Conservation (phyloP, 805 yeast species). For the Phaffomyces antillensis region DNA sequence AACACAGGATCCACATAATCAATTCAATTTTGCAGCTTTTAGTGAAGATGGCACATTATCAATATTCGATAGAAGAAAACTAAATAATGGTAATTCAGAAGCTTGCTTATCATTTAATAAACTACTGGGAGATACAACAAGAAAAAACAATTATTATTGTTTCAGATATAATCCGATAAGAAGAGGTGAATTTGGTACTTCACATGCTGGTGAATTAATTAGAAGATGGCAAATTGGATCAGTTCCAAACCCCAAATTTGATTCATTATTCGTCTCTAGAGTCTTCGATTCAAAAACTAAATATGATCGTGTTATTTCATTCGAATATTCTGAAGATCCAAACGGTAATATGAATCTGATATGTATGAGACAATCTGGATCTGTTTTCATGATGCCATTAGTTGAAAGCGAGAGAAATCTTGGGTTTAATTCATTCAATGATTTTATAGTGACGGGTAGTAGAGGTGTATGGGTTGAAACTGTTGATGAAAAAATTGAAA, state of each 20-base stretch:
- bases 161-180: slow-evolving; percentile 61
- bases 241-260: slow-evolving; percentile 40
- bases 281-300: slow-evolving; percentile 72
- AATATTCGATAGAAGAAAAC: slow-evolving; percentile 71
- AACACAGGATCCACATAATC: slow-evolving; percentile 60
- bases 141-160: slow-evolving; percentile 56
- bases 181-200: slow-evolving; percentile 68
- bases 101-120: slow-evolving; percentile 58
- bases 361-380: slow-evolving; percentile 89
- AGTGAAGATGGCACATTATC: slow-evolving; percentile 82
- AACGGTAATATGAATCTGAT: slow-evolving; percentile 55
- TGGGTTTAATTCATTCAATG: slow-evolving; percentile 63
- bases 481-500: slow-evolving; percentile 25
- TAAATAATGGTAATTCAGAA: slow-evolving; percentile 38
- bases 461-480: slow-evolving; percentile 38
- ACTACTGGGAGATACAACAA: slow-evolving; percentile 51
- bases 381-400: slow-evolving; percentile 73
- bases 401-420: slow-evolving; percentile 57
- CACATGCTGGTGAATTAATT: slow-evolving; percentile 70
- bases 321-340: slow-evolving; percentile 47
- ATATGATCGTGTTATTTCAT: slow-evolving; percentile 75
- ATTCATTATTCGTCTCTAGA: slow-evolving; percentile 63
- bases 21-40: slow-evolving; percentile 61
- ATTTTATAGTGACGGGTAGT: slow-evolving; percentile 53
- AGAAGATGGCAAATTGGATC: slow-evolving; percentile 75